Evolutionary conservation across 1,284 basidiomycete genomes (phyloP).

Genomic region (Agroathelia rolfsii): DNA sequence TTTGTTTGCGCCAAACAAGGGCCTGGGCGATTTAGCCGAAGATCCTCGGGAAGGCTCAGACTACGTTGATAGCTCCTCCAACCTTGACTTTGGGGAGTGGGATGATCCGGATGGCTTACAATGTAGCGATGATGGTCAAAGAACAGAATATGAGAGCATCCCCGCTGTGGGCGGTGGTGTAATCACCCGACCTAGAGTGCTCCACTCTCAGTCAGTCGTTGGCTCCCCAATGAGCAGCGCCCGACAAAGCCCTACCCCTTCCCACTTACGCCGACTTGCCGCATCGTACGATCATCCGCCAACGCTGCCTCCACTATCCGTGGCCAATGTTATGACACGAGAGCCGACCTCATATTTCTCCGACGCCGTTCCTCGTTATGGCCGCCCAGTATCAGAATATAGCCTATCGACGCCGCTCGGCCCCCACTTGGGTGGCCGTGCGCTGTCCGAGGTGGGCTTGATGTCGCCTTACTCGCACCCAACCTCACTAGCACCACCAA

Average conservation of each 20-base stretch:
- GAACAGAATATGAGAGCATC: conserved; percentile 56
- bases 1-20: conserved; percentile 57
- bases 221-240: conserved; percentile 14
- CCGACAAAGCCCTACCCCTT: conserved; percentile 2
- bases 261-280: background rate
- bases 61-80: no score
- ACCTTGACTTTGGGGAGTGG: conserved; percentile 63
- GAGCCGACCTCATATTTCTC: conserved; percentile 23
- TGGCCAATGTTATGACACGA: conserved; percentile 14
- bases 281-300: conserved; percentile 1
- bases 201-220: conserved; percentile 64
- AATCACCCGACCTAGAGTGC: conserved; percentile 64
- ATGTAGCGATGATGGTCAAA: no score
- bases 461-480: conserved; percentile 10
- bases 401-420: conserved; percentile 5
- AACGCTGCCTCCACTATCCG: conserved; percentile 11
- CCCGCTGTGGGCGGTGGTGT: conserved; percentile 73
- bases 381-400: conserved; percentile 6
- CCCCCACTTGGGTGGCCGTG: no score
- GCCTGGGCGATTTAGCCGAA: conserved; percentile 72
- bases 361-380: conserved; percentile 13
- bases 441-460: conserved; percentile 15
- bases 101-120: no score
- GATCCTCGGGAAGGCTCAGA: conserved; percentile 33
- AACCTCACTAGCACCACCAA: conserved; percentile 3